Conservation (phyloP, 2,329 filamentous ascomycete species). For the Aspergillus sp. region DNA sequence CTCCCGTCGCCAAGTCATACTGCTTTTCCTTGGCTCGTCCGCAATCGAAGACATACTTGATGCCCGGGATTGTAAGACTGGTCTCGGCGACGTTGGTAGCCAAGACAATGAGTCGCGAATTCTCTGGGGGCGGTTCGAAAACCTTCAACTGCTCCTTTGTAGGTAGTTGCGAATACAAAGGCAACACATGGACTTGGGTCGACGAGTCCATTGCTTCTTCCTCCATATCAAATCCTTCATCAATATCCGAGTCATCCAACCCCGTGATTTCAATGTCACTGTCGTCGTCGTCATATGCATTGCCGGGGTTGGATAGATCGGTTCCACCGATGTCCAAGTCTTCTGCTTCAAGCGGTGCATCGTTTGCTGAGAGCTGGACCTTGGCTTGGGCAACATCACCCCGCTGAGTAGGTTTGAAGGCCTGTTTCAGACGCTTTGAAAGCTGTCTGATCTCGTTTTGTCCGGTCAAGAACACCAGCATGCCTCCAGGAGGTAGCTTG, state of each 20-base stretch:
- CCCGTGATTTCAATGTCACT: constrained; percentile 62
- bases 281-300: constrained; percentile 54
- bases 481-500: constrained; percentile 85
- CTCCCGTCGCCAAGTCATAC: constrained; percentile 82
- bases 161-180: constrained; percentile 87
- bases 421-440: constrained; percentile 73
- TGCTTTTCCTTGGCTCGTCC: constrained; percentile 89
- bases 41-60: constrained; percentile 93
- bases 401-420: constrained; percentile 57
- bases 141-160: constrained; percentile 88
- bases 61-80: constrained; percentile 91
- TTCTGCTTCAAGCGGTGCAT: constrained; percentile 78
- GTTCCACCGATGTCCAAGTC: constrained; percentile 77
- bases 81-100: constrained; percentile 98
- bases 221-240: constrained; percentile 67
- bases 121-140: constrained; percentile 80
- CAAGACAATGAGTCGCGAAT: constrained; percentile 79
- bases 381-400: constrained; percentile 59
- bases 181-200: constrained; percentile 79
- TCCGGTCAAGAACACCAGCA: constrained; percentile 91
- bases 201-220: constrained; percentile 58
- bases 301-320: constrained; percentile 48
- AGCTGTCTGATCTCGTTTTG: constrained; percentile 86
- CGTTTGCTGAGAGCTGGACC: constrained; percentile 72
- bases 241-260: constrained; percentile 57